Conservation (phyloP, 2,329 filamentous ascomycete species). For the Colletotrichum brevisporum region DNA sequence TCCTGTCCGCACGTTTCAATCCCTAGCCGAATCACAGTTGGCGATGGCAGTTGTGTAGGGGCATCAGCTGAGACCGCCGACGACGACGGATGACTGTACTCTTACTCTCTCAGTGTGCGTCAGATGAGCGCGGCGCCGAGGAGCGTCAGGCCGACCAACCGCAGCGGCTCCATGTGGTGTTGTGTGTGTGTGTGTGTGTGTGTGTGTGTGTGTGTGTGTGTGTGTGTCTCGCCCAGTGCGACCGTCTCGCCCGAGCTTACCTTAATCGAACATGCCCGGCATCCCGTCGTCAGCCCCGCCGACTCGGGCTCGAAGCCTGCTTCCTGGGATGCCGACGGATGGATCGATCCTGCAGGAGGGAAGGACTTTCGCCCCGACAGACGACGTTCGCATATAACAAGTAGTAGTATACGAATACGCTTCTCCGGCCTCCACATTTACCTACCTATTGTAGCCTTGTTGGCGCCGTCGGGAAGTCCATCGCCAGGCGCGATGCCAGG, state of each 20-base stretch:
- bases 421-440: slow-evolving; percentile 9
- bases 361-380: background rate
- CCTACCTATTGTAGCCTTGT: background rate
- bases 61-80: too few species aligned
- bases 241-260: slow-evolving; percentile 31
- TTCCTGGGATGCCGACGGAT: background rate
- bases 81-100: slow-evolving; percentile 18
- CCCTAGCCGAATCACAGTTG: too few species aligned
- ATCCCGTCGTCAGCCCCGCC: slow-evolving; percentile 24
- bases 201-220: background rate
- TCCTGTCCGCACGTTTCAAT: too few species aligned
- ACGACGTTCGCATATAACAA: too few species aligned
- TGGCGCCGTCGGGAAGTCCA: background rate
- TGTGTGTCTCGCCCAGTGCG: slow-evolving; percentile 6
- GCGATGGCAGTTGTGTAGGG: too few species aligned
- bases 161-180: background rate
- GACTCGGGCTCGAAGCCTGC: slow-evolving; percentile 1
- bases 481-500: background rate
- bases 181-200: background rate
- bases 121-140: slow-evolving; percentile 7
- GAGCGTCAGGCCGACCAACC: slow-evolving; percentile 10
- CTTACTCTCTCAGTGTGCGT: background rate
- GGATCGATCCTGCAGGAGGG: slow-evolving; percentile 17
- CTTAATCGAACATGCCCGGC: slow-evolving; percentile 25
- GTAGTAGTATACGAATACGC: slow-evolving; percentile 17